Base-by-base conservation (phyloP, 1,139 yeast genomes). In the Candida smagusa region DNA sequence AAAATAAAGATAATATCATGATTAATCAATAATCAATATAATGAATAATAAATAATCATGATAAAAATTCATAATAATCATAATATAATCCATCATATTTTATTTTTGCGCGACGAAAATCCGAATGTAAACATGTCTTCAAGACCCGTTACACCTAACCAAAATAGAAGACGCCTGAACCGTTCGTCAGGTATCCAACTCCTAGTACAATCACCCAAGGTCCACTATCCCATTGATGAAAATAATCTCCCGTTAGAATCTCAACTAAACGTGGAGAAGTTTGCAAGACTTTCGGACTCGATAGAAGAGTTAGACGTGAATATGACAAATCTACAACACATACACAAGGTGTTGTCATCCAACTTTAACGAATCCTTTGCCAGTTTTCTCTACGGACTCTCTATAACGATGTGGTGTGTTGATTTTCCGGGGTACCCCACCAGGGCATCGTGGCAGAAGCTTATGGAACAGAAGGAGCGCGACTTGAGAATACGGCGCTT, bases 321-420 rank as follows among this genome's bases (percentile, higher is more conserved):
- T 43, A 65, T 77, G 65, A 52, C 61, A 7, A 65, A 68, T 34
- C 55, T 80, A 38, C 70, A 69, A 38, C 63, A 59, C 36, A 70
- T 76, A 8, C 81, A 81, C 54, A 70, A 72, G 37, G 72, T 77
- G 12, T 54, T 81, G 7, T 52, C 60, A 5, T 63, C 63, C 8
- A 76, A 75, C 31, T 72, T 81, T 52, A 81, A 81, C 52, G 87
- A 81, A 53, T 74, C 84, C 1, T 71, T 81, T 49, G 78, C 84
- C 8, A 68, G 83, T 30, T 72, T 81, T 33, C 56, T 80, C 36
- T 80, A 79, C 49, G 87, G 88, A 5, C 54, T 81, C 37, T 70
- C 75, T 46, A 74, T 79, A 49, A 79, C 81, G 39, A 79, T 82
- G 58, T 80, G 84, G 79, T 80, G 86, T 58, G 77, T 78, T 23